These are phyloP conservation scores for Rhynchosporium graminicola DNA, from an alignment of 2,329 filamentous ascomycete genomes.

Conservation along the genomic window DNA sequence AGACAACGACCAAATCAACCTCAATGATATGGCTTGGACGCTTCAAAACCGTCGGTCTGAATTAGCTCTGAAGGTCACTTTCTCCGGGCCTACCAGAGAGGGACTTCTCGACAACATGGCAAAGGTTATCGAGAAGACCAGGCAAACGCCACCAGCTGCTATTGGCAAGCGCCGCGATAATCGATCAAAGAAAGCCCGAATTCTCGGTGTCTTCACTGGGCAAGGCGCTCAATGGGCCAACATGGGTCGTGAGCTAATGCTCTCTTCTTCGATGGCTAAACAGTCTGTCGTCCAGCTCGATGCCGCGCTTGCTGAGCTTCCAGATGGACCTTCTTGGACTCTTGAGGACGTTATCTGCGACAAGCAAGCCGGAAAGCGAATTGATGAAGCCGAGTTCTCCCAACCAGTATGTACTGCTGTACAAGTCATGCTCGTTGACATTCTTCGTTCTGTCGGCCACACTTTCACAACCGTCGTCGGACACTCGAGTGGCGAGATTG, in stretches of 20 bases:
- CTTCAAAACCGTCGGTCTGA: constrained; percentile 21
- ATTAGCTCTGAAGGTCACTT: constrained; percentile 16
- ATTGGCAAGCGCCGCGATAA: constrained; percentile 18
- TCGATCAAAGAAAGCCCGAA: constrained; percentile 17
- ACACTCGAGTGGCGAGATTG: constrained; percentile 52
- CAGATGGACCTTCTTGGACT: constrained; percentile 26
- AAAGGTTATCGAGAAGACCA: constrained; percentile 31
- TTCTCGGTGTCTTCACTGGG: constrained; percentile 32
- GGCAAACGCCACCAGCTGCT: constrained; percentile 11
- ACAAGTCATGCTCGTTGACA: constrained; percentile 48
- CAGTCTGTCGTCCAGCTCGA: constrained; percentile 28
- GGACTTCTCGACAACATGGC: constrained; percentile 18
- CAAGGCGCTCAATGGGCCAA: constrained; percentile 34
- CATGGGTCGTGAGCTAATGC: constrained; percentile 31
- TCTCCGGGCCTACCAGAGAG: constrained; percentile 18
- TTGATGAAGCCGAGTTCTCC: constrained; percentile 35
- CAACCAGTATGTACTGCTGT: constrained; percentile 50
- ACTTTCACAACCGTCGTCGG: constrained; percentile 44
- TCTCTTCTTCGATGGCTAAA: constrained; percentile 18
- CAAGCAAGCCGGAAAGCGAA: constrained; percentile 23
- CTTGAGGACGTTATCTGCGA: constrained; percentile 29
- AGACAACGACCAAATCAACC: constrained; percentile 15
- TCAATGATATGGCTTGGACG: constrained; percentile 22
- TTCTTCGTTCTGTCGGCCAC: constrained; percentile 47
- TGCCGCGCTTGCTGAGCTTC: constrained; percentile 36